Evolutionary conservation across 2,329 filamentous ascomycete genomes (phyloP).

Genomic region (Penicillium polonicum): DNA sequence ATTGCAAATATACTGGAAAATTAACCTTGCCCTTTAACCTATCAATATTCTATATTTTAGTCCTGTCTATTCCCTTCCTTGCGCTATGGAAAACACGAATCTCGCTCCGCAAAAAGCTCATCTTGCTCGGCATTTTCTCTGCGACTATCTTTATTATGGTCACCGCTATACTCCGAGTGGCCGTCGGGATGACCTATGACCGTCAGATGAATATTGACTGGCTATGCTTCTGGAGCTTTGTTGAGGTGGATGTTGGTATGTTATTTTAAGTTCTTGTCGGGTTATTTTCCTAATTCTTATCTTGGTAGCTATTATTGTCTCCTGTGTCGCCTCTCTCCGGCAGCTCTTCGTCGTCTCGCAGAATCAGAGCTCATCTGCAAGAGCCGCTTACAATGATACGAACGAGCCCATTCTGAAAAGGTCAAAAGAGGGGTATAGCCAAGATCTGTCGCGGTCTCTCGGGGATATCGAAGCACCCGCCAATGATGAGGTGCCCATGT

Average conservation of each 20-base stretch:
- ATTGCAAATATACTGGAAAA: neutral
- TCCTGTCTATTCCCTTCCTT: constrained; percentile 20
- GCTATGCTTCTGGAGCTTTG: constrained; percentile 22
- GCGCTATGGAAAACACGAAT: constrained; percentile 17
- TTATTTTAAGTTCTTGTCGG: neutral
- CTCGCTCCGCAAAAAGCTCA: constrained; percentile 13
- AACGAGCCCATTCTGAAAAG: neutral
- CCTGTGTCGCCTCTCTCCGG: constrained; percentile 17
- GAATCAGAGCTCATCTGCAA: constrained; percentile 1
- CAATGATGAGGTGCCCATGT: neutral
- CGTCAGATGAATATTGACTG: constrained; percentile 17
- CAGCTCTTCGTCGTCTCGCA: constrained; percentile 17
- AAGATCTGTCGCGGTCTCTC: neutral
- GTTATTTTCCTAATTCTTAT: neutral
- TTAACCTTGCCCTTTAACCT: neutral
- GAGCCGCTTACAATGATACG: neutral
- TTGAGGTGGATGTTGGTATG: constrained; percentile 19
- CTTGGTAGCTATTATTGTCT: constrained; percentile 13
- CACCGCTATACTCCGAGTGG: constrained; percentile 17
- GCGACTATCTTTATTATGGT: constrained; percentile 18
- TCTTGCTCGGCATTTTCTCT: constrained; percentile 19
- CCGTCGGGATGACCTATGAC: constrained; percentile 10
- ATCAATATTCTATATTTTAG: neutral
- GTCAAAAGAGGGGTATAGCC: neutral
- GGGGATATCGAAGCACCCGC: neutral